Base-by-base conservation (phyloP, 164 flowering plant species). In the Protea cynaroides region DNA sequence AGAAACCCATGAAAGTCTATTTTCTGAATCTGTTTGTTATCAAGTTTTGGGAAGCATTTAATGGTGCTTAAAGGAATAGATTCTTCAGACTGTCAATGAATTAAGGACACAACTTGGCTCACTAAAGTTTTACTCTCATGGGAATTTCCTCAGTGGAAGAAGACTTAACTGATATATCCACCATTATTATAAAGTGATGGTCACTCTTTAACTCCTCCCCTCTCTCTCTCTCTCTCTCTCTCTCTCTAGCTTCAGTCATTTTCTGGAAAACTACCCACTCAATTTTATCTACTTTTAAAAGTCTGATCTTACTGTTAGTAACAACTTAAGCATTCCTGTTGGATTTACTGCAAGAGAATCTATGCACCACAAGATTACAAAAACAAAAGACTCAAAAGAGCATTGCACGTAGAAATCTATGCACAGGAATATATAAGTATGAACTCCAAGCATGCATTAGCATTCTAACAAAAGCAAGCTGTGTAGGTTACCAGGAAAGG, bases 401-500 rank as follows among this genome's bases (percentile, higher is more conserved):
- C 18, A 15, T 15, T 18, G 18, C 52, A 49, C 2, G 17, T 18
- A 1, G 14, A 49, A 15, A 49, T 49, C 19, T 15, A 49, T 15
- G 14, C 18, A 15, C 0, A 49, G 18, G 9, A 8, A 40, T 18
- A 15, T 49, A 49, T 15, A 9, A 4, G 17, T 49, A 49, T 49
- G 1, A 5, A 49, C 18, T 49, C 7, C 19, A 0, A 40, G 17
- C 1, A 19, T 49, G n/a, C 7, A 12, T 15, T 49, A 49, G 6
- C 52, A 49, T 29, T 43, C 29, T 55, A 43, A 55, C 38, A 50
- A 5, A 17, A 3, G 34, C 43, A 9, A 44, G 7, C 24, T 49
- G 7, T 79, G 70, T 61, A 93, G 96, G 77, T 72, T 94, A 62
- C 96, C 98, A 1, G 98, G 98, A 63, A 87, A 85, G 69, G 92